Conservation (phyloP, 106 monocot species). For the Dendrobium huoshanense region DNA sequence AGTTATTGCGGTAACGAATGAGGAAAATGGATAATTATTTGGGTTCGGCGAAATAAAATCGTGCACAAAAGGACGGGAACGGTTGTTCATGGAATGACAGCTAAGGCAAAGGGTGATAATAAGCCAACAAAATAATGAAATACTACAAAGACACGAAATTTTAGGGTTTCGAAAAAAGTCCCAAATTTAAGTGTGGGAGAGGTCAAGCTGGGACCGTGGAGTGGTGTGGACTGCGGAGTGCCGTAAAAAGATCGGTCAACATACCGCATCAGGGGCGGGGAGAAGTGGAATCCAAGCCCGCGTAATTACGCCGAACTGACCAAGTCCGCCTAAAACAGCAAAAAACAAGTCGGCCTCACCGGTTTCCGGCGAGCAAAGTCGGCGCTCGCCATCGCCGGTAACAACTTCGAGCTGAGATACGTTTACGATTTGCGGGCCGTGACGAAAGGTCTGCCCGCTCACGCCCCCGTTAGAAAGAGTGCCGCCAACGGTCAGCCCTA, state of each 20-base stretch:
- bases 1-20: too few species aligned
- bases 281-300: conserved; percentile 62
- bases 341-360: conserved; percentile 52
- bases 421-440: conserved; percentile 77
- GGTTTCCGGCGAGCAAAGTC: conserved; percentile 34
- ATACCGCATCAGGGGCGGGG: conserved; percentile 56
- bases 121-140: too few species aligned
- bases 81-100: background rate
- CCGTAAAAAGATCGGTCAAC: background rate
- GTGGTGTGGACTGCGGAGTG: too few species aligned
- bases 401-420: conserved; percentile 77
- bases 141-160: background rate
- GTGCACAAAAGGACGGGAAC: background rate
- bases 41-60: background rate
- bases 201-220: too few species aligned
- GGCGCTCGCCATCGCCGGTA: conserved; percentile 54
- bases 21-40: too few species aligned
- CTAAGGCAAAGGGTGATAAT: background rate
- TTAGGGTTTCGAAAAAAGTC: background rate
- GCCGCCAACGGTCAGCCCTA: conserved; percentile 81
- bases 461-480: conserved; percentile 83
- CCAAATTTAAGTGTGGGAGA: too few species aligned
- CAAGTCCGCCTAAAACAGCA: conserved; percentile 78
- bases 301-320: conserved; percentile 90
- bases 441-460: conserved; percentile 80